A percentile compares a stretch with the other conserved stretches of the same genome.
Conservation (phyloP, 2,329 filamentous ascomycete species). For the Phyllosticta citriasiana region DNA sequence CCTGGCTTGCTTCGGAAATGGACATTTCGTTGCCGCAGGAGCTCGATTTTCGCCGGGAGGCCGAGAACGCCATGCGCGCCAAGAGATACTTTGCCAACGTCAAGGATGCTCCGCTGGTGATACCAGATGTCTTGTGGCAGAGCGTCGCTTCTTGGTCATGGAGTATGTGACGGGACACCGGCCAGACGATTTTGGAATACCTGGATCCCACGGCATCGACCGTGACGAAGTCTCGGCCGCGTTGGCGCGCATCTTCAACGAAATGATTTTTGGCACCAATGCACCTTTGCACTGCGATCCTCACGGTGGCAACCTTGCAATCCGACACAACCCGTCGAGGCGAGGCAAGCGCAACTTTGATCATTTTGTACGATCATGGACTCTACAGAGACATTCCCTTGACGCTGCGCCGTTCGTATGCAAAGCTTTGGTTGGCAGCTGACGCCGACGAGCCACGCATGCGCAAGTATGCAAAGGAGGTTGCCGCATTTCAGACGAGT, state of each 20-base stretch:
- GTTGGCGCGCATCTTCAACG: slow-evolving; percentile 88
- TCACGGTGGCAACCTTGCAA: slow-evolving; percentile 90
- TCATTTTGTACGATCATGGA: slow-evolving; percentile 94
- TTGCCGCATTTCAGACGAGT: slow-evolving; percentile 77
- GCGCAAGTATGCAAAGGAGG: slow-evolving; percentile 79
- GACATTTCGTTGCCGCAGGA: slow-evolving; percentile 83
- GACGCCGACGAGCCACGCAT: slow-evolving; percentile 74
- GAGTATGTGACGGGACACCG: slow-evolving; percentile 79
- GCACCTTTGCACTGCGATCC: slow-evolving; percentile 94
- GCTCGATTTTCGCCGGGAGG: slow-evolving; percentile 80
- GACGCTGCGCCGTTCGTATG: slow-evolving; percentile 71
- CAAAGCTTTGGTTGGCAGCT: slow-evolving; percentile 96
- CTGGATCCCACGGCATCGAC: slow-evolving; percentile 80
- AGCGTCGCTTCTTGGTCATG: slow-evolving; percentile 87
- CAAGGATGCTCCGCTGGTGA: slow-evolving; percentile 68
- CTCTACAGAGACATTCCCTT: slow-evolving; percentile 87
- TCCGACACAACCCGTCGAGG: slow-evolving; percentile 61
- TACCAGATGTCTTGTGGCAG: slow-evolving; percentile 83
- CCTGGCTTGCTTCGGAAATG: slow-evolving; percentile 93
- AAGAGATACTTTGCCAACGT: slow-evolving; percentile 70
- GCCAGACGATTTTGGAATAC: slow-evolving; percentile 77
- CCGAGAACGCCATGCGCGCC: slow-evolving; percentile 69
- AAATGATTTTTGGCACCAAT: slow-evolving; percentile 92
- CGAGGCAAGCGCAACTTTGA: slow-evolving; percentile 69
- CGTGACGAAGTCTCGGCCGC: slow-evolving; percentile 91